Base-by-base conservation (phyloP, 1,284 basidiomycete genomes). In the Schizophyllum commune region DNA sequence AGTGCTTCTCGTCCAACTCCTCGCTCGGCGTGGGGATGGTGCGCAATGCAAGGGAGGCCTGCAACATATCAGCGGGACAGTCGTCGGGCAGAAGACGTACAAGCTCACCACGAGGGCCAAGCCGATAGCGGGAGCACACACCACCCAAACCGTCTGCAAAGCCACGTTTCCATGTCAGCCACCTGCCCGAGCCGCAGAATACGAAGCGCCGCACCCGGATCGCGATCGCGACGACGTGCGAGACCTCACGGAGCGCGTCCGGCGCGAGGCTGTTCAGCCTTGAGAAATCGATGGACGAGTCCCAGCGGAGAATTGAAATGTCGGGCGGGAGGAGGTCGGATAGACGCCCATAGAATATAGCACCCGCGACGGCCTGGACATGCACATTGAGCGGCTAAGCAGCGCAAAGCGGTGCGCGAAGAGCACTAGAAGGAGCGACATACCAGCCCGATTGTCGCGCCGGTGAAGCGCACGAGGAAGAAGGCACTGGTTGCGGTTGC, bases 401-500 rank as follows among this genome's bases (percentile, higher is more conserved):
- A 13, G 39, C 9, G 39, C 9, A 47, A 17, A 17, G 13, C 17
- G 17, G 39, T 47, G 17, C 39, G 39, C 39, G 13, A 47, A 17
- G 39, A 47, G 39, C 13, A 47, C 13, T 33, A 65, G 62, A 57
- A 53, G 61, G 58, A 33, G 27, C 66, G 58, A 72, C 85, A 68
- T 71, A 89, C 90, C 74, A 92, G 71, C 63, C 91, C 90, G 57
- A 88, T 78, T 4, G 89, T 91, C 33, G 90, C 87, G 15, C 90
- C 90, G 51, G 89, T 92, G 73, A 92, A 92, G 54, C 90, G 80
- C 56, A 91, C 88, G 60, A 92, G 78, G 72, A 92, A 92, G 70
- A 92, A 92, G 21, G 89, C 90, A 69, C 88, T 86, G 13, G 90
- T 92, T 32, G 87, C 88, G 53, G 84, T 81, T n/a, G 89, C 88